Evolutionary conservation across 768 basidiomycete species (phyloP), one percentile per base, ranked within the genome.

Genomic region (Boletus sp.): DNA sequence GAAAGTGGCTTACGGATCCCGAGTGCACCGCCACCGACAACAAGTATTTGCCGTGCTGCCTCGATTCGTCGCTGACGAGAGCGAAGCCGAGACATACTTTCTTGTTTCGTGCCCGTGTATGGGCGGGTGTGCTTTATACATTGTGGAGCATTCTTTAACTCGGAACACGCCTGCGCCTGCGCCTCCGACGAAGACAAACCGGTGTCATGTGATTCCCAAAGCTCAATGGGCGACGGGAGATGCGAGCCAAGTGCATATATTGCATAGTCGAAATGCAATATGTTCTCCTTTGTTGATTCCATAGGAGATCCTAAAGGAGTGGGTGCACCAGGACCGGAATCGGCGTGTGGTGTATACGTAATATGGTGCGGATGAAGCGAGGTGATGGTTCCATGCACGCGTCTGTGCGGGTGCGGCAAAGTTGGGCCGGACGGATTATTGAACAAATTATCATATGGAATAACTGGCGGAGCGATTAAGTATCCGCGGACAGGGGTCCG

Each of bases 11-110:
- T 64, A 87, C 85, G 84, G 27, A 89, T 81, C 4, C 87, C 88
- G 9, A 89, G 77, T 1, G 88, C 84, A 1, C 88, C 88, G 11
- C 85, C 87, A 2, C 88, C 88, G 3, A 88, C 78, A 14, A 89
- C 77, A 7, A 88, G 76, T 4, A 90, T 75, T 39, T 75, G 79
- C 1, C 66, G 70, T 0, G 83, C 76, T 3, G 64, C 68, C 49
- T 77, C 69, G 46, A 89, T 74, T 4, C 71, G 66, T 32, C 65
- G 64, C 61, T 87, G 85, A 51, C 76, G 75, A n/a, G 70, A 65
- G 55, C 72, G 72, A 40, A 86, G 70, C 76, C 81, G 84, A 2
- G 67, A 70, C 15, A 83, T 71, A 0, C 77, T 78, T 53, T 79
- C 79, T 0, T 62, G 21, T 64, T 84, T 85, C 49, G 63, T 72